Percentiles rank a stretch among this genome's conserved stretches.
Evolutionary conservation across 1,284 basidiomycete species (phyloP).

Genomic region (Cryptococcus sp.): DNA sequence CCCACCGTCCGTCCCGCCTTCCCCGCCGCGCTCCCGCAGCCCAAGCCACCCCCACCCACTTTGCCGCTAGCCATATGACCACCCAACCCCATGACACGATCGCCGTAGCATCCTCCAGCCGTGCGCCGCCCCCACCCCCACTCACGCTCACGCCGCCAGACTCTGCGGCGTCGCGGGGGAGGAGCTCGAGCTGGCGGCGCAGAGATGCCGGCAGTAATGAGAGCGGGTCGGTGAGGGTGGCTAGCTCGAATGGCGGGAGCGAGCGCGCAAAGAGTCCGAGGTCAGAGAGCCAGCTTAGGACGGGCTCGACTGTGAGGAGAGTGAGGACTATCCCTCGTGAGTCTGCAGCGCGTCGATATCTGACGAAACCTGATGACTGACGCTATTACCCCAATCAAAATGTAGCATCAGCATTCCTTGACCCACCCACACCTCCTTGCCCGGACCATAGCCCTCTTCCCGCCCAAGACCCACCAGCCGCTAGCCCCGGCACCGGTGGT

Average conservation of each 20-base stretch:
- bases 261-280: slow-evolving; percentile 1
- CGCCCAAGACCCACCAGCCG: slow-evolving; percentile 1
- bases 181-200: background rate
- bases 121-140: background rate
- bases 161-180: background rate
- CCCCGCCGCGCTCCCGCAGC: too few species aligned
- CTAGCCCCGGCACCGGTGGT: background rate
- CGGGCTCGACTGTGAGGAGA: slow-evolving; percentile 12
- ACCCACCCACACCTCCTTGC: slow-evolving; percentile 32
- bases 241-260: slow-evolving; percentile 1
- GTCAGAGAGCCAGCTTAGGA: background rate
- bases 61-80: too few species aligned
- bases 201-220: background rate
- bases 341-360: slow-evolving; percentile 3
- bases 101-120: background rate
- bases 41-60: too few species aligned
- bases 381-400: too few species aligned
- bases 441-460: slow-evolving; percentile 4
- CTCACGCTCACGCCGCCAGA: background rate
- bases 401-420: slow-evolving; percentile 30
- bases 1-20: too few species aligned
- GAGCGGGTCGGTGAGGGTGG: background rate
- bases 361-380: background rate
- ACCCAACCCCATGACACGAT: background rate
- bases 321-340: slow-evolving; percentile 34